phyloP scores from a whole-genome alignment of 1,284 basidiomycete genomes.

The Cryptococcus deneoformans region DNA sequence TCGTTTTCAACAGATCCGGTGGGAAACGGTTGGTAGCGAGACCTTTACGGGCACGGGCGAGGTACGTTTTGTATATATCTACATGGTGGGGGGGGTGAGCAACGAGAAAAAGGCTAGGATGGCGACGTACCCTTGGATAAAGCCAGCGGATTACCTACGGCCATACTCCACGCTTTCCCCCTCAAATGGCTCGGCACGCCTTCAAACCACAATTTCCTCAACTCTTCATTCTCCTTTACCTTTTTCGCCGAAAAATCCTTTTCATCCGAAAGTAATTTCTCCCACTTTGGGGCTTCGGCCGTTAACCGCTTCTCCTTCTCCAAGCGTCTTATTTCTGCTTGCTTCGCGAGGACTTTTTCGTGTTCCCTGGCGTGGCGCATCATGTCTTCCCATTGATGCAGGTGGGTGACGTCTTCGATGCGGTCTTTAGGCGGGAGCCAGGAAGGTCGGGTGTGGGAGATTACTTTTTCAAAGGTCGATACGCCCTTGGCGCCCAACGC shows the following conservation, averaged over 20 bases:
- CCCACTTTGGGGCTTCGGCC: conserved; percentile 39
- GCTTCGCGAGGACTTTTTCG: conserved; percentile 29
- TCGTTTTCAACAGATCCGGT: conserved; percentile 60
- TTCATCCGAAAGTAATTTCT: conserved; percentile 26
- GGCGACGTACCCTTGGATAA: conserved; percentile 68
- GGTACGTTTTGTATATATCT: conserved; percentile 74
- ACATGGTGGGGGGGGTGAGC: conserved; percentile 7
- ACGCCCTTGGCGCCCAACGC: conserved; percentile 36
- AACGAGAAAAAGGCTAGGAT: neutral
- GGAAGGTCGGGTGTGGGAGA: conserved; percentile 60
- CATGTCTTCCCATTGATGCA: conserved; percentile 87
- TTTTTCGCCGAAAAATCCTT: conserved; percentile 25
- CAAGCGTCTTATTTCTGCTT: conserved; percentile 19
- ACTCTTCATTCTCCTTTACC: conserved; percentile 42
- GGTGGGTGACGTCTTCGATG: conserved; percentile 76
- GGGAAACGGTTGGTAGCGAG: conserved; percentile 71
- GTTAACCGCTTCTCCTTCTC: conserved; percentile 40
- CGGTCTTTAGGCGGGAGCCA: conserved; percentile 81
- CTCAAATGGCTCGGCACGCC: conserved; percentile 85
- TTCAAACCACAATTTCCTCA: conserved; percentile 84
- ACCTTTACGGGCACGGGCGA: conserved; percentile 70
- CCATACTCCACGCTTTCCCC: conserved; percentile 80
- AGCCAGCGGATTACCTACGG: conserved; percentile 83
- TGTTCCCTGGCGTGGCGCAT: conserved; percentile 57
- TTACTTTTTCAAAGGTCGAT: conserved; percentile 48